Base-by-base conservation (phyloP, 441 rosid species). In the Biscutella auriculata region DNA sequence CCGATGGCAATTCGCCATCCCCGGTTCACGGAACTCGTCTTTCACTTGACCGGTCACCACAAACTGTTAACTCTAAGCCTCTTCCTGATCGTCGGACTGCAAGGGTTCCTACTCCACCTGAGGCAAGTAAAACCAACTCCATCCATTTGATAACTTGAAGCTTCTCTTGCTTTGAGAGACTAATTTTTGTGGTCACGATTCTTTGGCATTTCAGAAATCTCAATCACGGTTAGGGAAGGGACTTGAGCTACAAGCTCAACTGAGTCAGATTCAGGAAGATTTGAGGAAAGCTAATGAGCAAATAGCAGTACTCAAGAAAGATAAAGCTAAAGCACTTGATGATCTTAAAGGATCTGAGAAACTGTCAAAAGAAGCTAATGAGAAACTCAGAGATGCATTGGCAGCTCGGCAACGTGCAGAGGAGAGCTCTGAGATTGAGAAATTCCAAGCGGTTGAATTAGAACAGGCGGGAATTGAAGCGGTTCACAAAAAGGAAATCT, bases 391-490 rank as follows among this genome's bases (percentile, higher is more conserved):
- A 62, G 95, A 87, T 75, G 92, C 96, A 40, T 44, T 85, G 77
- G 79, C 76, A 70, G 88, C 96, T 37, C 95, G 82, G 74, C 85
- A 79, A 73, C 81, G 78, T 53, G 95, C 90, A 0, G 93, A 83
- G 78, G 92, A 87, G 76, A 59, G 75, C 67, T 80, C 88, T 2
- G 95, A 87, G 79, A 79, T 87, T 29, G 93, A 91, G 73, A 91
- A 82, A 66, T 85, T 87, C 62, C 79, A 93, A 23, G 85, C 82
- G 25, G 74, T 87, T 68, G 96, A 90, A 66, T 46, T 81, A 79
- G 96, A 91, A 57, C 95, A 83, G 69, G 80, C 85, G 4, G 96
- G 88, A 55, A 85, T 91, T 19, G 96, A 91, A 72, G 83, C 75
- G 13, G 80, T 83, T 53, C 82, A 77, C 65, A 78, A 77, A 73